Percentiles rank a stretch among this genome's conserved stretches.
These are phyloP conservation scores for Talaromyces pinophilus DNA, from an alignment of 2,329 filamentous ascomycete genomes.

Conservation along the genomic window DNA sequence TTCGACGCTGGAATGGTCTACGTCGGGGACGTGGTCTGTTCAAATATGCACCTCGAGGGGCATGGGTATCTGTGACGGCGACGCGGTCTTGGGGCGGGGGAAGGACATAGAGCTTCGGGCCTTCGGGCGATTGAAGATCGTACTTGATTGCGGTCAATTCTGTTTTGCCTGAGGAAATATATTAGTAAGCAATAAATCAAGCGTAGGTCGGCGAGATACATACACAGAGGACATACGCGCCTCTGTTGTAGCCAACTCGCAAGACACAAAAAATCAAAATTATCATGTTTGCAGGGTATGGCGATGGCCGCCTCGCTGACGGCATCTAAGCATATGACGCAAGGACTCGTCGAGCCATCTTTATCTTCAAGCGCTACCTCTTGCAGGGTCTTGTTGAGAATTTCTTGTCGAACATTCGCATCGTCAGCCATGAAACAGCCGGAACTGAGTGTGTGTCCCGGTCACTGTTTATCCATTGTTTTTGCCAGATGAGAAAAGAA, in stretches of 20 bases:
- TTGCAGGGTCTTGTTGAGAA: slow-evolving; percentile 48
- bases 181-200: neutral
- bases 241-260: slow-evolving; percentile 76
- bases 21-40: slow-evolving; percentile 21
- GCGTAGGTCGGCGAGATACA: slow-evolving; percentile 23
- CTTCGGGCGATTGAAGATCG: slow-evolving; percentile 56
- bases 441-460: neutral
- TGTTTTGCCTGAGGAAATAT: slow-evolving; percentile 48
- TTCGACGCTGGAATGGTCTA: slow-evolving; percentile 25
- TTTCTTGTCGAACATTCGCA: slow-evolving; percentile 45
- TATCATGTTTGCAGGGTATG: slow-evolving; percentile 73
- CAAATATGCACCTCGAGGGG: neutral
- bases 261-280: slow-evolving; percentile 85
- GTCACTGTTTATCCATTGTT: slow-evolving; percentile 20
- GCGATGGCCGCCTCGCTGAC: slow-evolving; percentile 72
- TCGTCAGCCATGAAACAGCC: slow-evolving; percentile 39
- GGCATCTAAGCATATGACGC: slow-evolving; percentile 82
- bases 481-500: neutral
- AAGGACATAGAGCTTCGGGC: slow-evolving; percentile 61
- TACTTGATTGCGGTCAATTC: slow-evolving; percentile 64
- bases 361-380: slow-evolving; percentile 44
- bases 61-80: neutral
- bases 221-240: slow-evolving; percentile 78
- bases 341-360: slow-evolving; percentile 54
- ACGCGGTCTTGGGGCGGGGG: slow-evolving; percentile 34